Evolutionary conservation across 176 grass and related monocot species (phyloP).

Genomic region (Oryza australiensis): DNA sequence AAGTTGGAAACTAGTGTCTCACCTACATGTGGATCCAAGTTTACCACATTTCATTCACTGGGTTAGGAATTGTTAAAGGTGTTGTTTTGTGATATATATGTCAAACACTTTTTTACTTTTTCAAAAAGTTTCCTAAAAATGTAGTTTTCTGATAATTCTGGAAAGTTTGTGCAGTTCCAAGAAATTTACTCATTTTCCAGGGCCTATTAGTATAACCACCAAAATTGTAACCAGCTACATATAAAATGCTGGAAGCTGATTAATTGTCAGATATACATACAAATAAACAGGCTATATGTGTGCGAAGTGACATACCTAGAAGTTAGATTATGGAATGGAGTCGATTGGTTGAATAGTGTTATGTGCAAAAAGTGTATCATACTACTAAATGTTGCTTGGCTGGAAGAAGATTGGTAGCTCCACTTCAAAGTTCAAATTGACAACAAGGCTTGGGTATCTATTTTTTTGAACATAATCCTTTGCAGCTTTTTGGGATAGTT

Average conservation of each 20-base stretch:
- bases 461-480: neutral
- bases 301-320: neutral
- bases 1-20: neutral
- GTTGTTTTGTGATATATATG: neutral
- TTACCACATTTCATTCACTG: neutral
- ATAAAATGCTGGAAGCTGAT: neutral
- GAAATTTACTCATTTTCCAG: neutral
- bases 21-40: neutral
- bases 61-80: neutral
- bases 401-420: neutral
- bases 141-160: neutral
- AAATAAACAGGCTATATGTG: neutral
- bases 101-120: neutral
- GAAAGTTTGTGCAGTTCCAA: neutral
- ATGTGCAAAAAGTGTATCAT: neutral
- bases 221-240: neutral
- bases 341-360: neutral
- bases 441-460: neutral
- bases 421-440: slow-evolving; percentile 1
- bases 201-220: neutral
- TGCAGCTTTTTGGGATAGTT: neutral
- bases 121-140: neutral
- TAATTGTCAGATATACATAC: slow-evolving; percentile 16
- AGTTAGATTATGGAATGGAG: neutral
- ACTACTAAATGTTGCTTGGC: neutral